phyloP scores from a whole-genome alignment of 257 asterid genomes.

The Solanum ossicruentum region DNA sequence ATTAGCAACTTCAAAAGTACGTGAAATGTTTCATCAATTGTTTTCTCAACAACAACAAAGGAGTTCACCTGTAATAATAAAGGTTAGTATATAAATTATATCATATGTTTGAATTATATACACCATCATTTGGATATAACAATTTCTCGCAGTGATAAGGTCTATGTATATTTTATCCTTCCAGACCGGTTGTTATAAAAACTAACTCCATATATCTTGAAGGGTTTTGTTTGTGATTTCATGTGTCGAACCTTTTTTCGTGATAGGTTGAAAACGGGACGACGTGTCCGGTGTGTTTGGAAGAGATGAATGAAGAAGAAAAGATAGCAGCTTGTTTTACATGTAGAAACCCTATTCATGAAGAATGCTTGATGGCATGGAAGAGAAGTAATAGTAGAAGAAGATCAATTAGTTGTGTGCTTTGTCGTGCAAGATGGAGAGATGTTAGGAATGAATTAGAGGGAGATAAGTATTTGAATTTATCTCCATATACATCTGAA shows the following conservation, averaged over 20 bases:
- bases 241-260: not conserved
- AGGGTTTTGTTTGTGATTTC: not conserved
- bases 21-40: slow-evolving; percentile 14
- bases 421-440: slow-evolving; percentile 95
- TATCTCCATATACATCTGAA: slow-evolving; percentile 41
- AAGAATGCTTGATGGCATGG: slow-evolving; percentile 81
- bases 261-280: slow-evolving; percentile 31
- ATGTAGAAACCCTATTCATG: slow-evolving; percentile 70
- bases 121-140: too few relatives aligned
- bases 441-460: slow-evolving; percentile 24
- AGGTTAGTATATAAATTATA: not conserved
- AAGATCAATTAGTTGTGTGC: slow-evolving; percentile 64
- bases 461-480: slow-evolving; percentile 63
- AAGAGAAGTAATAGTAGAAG: slow-evolving; percentile 53
- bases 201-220: not conserved
- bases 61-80: not conserved
- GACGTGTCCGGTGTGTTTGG: slow-evolving; percentile 87
- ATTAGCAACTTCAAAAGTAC: slow-evolving; percentile 34
- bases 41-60: not conserved
- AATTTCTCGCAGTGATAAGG: too few relatives aligned
- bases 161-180: too few relatives aligned
- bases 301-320: slow-evolving; percentile 64
- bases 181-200: not conserved
- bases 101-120: not conserved
- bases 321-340: slow-evolving; percentile 63